Base-by-base conservation (phyloP, 768 basidiomycete genomes). In the Paxillus rubicundulus region DNA sequence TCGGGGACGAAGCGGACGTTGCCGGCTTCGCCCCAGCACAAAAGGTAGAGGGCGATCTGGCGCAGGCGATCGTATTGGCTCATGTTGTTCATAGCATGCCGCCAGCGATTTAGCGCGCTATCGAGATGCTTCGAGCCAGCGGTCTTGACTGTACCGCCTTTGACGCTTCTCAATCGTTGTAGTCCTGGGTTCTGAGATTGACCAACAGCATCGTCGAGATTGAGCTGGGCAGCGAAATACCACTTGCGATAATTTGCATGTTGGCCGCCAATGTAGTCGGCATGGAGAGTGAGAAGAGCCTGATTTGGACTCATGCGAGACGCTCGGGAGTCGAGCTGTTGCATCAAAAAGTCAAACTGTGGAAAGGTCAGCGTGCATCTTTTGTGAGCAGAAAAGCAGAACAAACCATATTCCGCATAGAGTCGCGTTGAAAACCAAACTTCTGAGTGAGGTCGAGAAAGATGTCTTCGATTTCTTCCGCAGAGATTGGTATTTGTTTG, bases 191-290 rank as follows among this genome's bases (percentile, higher is more conserved):
- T 97, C 66, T 96, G 89, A 9, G 87, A 84, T 60, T 93, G 88
- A 44, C 97, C 97, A 53, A 98, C 94, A 27, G 96, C 96, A 64
- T 99, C 97, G 74, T 99, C 97, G 52, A 99, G 87, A 69, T 98
- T 96, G 69, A 99, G 89, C 69, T 99, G 97, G 12, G 96, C 94
- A 34, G 97, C 97, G 70, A 98, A 99, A 69, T 99, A 99, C 97
- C 97, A 98, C 72, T 98, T 98, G 69, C 97, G 89, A 71, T 98
- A 98, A 76, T 98, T 98, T 61, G 97, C 97, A 66, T 98, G 90
- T 65, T 93, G 91, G 42, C 97, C 97, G 51, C 97, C 97, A 55
- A 99, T 98, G 72, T 98, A 99, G 72, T 99, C 96, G 48, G 96
- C 96, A 68, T 99, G 97, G 20, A 99, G 80, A 34, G 97, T 98